Base-by-base conservation (phyloP, 371 early-diverging fungal species). In the Basidiobolus meristosporus region DNA sequence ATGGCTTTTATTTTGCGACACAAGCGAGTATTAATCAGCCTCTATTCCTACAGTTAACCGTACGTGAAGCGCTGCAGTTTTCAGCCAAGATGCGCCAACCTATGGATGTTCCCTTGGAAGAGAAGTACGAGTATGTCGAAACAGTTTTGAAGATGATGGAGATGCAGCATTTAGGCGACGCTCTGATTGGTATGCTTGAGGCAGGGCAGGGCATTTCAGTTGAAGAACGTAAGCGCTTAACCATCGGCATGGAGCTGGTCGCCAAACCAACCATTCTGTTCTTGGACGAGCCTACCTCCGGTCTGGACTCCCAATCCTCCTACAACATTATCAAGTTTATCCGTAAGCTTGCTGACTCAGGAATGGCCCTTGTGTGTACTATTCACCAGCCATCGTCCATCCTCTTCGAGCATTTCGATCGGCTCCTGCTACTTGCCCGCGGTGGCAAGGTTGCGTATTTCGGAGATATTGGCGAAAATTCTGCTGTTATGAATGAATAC, bases 201-300 rank as follows among this genome's bases (percentile, higher is more conserved):
- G 54, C 63, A 5, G 62, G 59, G 45, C 43, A 50, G 22, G 70
- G 70, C 36, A 61, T 70, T 31, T 64, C 64, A 14, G 57, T 61
- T 15, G 66, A 60, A 22, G 69, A 68, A 48, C 67, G 67, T 46
- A 66, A 67, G 54, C 66, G 66, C 16, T 42, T 68, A 45, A 62
- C 63, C 15, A 70, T 68, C 41, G 69, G 61, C 23, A 59, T 75
- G 18, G 78, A 84, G 53, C 61, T 87, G 31, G 77, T 85, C 2
- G 70, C 79, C 31, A 68, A 69, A 48, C 82, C 82, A 40, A 66
- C 66, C 46, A 60, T 85, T 33, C 59, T 86, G 16, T 82, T 83
- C 67, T 57, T 85, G 43, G 88, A 89, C 52, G 87, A 89, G 47
- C 88, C 86, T 35, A 84, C 85, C 3, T 80, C 81, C 38, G 86